A percentile compares a stretch with the other conserved stretches of the same genome.
phyloP scores from a whole-genome alignment of 2,329 filamentous ascomycete genomes.

The Beauveria sp. region DNA sequence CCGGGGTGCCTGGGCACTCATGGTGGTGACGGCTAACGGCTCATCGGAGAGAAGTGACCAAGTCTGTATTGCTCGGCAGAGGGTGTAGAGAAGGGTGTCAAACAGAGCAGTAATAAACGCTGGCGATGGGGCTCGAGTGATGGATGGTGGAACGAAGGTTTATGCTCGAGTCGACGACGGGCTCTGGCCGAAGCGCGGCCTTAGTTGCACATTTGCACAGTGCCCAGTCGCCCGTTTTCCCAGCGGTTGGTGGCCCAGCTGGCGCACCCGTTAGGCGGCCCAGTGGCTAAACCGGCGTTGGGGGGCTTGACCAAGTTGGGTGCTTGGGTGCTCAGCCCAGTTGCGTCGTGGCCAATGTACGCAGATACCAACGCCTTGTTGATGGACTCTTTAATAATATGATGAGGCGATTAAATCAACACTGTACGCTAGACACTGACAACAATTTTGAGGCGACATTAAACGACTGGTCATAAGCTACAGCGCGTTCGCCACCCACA shows the following conservation, averaged over 20 bases:
- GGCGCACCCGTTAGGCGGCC: too few species aligned
- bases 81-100: not conserved
- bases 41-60: not conserved
- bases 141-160: not conserved
- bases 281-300: too few species aligned
- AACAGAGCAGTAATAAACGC: not conserved
- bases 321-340: not conserved
- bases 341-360: too few species aligned
- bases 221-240: not conserved
- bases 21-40: not conserved
- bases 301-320: not conserved
- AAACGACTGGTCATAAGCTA: not conserved
- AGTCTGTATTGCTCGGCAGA: not conserved
- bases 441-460: too few species aligned
- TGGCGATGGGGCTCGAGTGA: not conserved
- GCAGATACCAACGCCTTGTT: not conserved
- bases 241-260: not conserved
- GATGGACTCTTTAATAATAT: not conserved
- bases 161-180: not conserved
- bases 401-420: not conserved
- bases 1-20: slow-evolving; percentile 12
- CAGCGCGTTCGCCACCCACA: not conserved
- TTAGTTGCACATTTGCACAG: slow-evolving; percentile 1
- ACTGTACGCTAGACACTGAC: too few species aligned
- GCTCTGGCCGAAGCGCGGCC: not conserved